Evolutionary conservation across 805 yeast species (phyloP).

Genomic region (Metschnikowia koreensis): DNA sequence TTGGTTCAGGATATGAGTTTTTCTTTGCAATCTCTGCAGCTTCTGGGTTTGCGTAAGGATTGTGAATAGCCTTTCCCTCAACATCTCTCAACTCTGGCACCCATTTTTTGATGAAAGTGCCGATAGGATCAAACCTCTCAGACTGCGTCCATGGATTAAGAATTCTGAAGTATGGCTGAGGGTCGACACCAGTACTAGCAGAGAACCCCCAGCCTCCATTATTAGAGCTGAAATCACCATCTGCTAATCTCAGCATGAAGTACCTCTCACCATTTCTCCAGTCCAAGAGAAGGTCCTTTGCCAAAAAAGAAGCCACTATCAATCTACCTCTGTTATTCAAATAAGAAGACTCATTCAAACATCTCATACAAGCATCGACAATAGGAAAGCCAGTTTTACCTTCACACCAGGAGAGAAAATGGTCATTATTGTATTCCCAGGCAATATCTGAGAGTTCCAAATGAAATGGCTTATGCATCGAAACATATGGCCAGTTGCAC

Average conservation of each 20-base stretch:
- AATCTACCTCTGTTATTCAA: constrained; percentile 54
- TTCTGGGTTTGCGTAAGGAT: constrained; percentile 29
- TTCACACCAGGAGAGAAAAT: constrained; percentile 49
- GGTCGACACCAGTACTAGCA: constrained; percentile 51
- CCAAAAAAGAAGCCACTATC: constrained; percentile 51
- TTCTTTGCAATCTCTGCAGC: constrained; percentile 27
- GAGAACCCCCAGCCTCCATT: constrained; percentile 60
- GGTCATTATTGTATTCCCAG: constrained; percentile 43
- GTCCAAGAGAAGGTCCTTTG: constrained; percentile 50
- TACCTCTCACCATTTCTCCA: constrained; percentile 56
- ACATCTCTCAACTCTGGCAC: constrained; percentile 44
- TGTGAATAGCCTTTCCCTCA: constrained; percentile 30
- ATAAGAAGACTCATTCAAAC: constrained; percentile 50
- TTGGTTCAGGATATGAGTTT: constrained; percentile 43
- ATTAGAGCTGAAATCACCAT: constrained; percentile 54
- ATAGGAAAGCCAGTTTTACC: constrained; percentile 57
- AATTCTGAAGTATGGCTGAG: constrained; percentile 57
- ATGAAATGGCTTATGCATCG: constrained; percentile 50
- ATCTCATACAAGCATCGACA: constrained; percentile 58
- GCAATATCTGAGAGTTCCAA: constrained; percentile 39
- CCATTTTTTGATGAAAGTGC: constrained; percentile 48
- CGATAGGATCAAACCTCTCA: constrained; percentile 47
- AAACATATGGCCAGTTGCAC: constrained; percentile 49
- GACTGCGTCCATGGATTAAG: constrained; percentile 53
- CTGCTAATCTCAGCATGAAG: constrained; percentile 48